These are phyloP conservation scores for Metschnikowia sp. DNA, from an alignment of 805 yeast species.

Conservation along the genomic window DNA sequence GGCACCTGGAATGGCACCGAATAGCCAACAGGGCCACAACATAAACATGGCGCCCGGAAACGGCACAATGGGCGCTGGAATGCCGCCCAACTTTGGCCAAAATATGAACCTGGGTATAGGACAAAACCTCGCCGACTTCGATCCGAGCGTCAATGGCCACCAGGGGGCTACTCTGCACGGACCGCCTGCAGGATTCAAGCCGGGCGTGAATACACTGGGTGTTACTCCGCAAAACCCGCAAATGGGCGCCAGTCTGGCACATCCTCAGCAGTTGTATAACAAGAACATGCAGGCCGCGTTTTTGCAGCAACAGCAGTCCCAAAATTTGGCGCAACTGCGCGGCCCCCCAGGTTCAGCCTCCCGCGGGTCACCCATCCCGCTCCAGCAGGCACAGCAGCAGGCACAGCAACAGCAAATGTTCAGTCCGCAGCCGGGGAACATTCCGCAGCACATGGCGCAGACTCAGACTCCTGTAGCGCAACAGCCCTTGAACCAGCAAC, in stretches of 20 bases:
- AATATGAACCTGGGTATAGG: not conserved
- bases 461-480: conserved; percentile 1
- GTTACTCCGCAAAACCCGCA: conserved; percentile 5
- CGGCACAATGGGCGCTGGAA: too few relatives aligned
- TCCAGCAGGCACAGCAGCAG: conserved; percentile 8
- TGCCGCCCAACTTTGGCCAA: too few relatives aligned
- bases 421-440: not conserved
- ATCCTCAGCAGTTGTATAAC: conserved; percentile 17
- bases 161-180: not conserved
- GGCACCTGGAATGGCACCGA: conserved; percentile 6
- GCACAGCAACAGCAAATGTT: conserved; percentile 7
- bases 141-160: not conserved
- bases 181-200: not conserved
- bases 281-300: conserved; percentile 5
- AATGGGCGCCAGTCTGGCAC: conserved; percentile 4
- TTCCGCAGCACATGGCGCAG: not conserved
- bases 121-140: not conserved
- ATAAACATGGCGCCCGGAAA: too few relatives aligned
- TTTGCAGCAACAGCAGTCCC: conserved; percentile 8
- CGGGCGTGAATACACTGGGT: not conserved
- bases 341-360: not conserved
- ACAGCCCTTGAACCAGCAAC: conserved; percentile 4
- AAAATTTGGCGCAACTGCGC: not conserved
- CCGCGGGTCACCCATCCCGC: not conserved
- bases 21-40: not conserved